Conservation (phyloP, 2,329 filamentous ascomycete genomes). For the Xylaria sp. region DNA sequence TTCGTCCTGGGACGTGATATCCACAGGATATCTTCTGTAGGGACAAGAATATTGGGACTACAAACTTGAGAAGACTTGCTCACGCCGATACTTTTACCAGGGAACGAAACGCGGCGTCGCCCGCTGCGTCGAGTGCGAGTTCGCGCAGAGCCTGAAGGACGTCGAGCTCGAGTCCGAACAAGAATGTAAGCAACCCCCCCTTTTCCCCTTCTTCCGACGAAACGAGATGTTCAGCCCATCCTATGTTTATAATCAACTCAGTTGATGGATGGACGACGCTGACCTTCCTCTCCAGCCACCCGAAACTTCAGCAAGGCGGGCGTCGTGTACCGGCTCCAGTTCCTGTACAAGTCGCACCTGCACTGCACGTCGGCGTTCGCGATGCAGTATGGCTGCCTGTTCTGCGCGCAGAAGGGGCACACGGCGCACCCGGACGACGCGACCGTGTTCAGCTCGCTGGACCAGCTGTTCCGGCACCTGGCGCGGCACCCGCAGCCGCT, state of each 20-base stretch:
- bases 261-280: too few species aligned
- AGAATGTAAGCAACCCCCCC: constrained; percentile 28
- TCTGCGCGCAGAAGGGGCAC: constrained; percentile 40
- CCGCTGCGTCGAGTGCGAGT: constrained; percentile 29
- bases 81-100: constrained; percentile 9
- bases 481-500: constrained; percentile 46
- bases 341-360: constrained; percentile 49
- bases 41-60: background rate
- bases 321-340: constrained; percentile 43
- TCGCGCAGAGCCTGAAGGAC: constrained; percentile 22
- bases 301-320: constrained; percentile 40
- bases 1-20: background rate
- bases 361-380: constrained; percentile 35
- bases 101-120: constrained; percentile 22
- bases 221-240: too few species aligned
- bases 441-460: constrained; percentile 43
- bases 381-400: constrained; percentile 44
- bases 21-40: background rate
- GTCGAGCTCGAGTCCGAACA: constrained; percentile 24
- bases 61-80: constrained; percentile 2
- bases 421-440: constrained; percentile 45
- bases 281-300: constrained; percentile 32
- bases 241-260: too few species aligned
- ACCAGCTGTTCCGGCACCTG: constrained; percentile 44
- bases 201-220: too few species aligned